Conservation (phyloP, 2,329 filamentous ascomycete genomes). For the Cytospora leucostoma region DNA sequence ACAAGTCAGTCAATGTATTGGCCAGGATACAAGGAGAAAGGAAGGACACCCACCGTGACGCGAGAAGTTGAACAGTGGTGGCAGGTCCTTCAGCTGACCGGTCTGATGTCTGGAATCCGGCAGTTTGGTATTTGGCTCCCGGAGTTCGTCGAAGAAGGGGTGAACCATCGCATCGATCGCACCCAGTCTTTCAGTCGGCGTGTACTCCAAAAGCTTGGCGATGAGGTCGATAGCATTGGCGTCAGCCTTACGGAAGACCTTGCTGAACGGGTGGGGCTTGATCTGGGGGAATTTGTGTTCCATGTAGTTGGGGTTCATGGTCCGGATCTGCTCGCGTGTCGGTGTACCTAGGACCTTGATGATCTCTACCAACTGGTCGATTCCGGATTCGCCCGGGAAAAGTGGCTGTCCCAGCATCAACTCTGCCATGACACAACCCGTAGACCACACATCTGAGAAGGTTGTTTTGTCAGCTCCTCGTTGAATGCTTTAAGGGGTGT, state of each 20-base stretch:
- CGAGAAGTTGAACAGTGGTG: constrained; percentile 88
- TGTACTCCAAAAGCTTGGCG: constrained; percentile 91
- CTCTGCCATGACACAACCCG: constrained; percentile 98
- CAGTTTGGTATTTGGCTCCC: constrained; percentile 86
- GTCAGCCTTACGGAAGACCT: constrained; percentile 97
- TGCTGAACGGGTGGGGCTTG: constrained; percentile 98
- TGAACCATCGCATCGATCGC: constrained; percentile 97
- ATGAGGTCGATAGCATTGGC: constrained; percentile 93
- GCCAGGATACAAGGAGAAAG: constrained; percentile 6
- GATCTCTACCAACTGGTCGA: constrained; percentile 97
- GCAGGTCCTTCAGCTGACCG: constrained; percentile 77
- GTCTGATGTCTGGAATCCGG: constrained; percentile 92
- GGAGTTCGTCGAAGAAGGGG: constrained; percentile 96
- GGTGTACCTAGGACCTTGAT: constrained; percentile 98
- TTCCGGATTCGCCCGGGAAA: constrained; percentile 97
- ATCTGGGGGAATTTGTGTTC: constrained; percentile 99
- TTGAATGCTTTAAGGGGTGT: neutral
- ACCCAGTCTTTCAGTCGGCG: constrained; percentile 89
- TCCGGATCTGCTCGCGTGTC: constrained; percentile 95
- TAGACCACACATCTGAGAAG: constrained; percentile 95
- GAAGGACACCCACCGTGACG: constrained; percentile 72
- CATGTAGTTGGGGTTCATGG: constrained; percentile 99
- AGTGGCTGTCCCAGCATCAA: constrained; percentile 97
- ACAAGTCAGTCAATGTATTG: constrained; percentile 33
- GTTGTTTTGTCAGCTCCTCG: constrained; percentile 5